These are phyloP conservation scores for Pochonia chlamydosporia DNA, from an alignment of 2,329 filamentous ascomycete genomes.

Conservation along the genomic window DNA sequence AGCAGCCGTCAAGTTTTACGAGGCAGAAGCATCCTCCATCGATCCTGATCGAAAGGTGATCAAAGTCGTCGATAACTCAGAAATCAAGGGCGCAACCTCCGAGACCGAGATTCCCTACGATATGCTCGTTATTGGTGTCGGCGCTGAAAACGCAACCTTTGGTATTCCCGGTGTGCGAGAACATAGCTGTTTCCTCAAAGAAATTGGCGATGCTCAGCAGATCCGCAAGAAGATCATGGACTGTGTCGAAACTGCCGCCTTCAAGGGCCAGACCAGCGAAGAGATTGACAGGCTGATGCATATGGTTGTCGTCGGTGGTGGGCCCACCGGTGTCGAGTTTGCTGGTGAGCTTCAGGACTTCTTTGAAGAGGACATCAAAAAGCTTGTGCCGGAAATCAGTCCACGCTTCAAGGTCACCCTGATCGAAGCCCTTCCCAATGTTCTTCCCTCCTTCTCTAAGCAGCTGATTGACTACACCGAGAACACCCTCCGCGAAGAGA, in stretches of 20 bases:
- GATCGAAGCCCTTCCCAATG: conserved; percentile 93
- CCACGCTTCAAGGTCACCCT: conserved; percentile 96
- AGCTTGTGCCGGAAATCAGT: conserved; percentile 93
- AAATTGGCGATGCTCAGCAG: conserved; percentile 90
- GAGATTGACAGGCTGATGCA: conserved; percentile 92
- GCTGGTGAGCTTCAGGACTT: conserved; percentile 98
- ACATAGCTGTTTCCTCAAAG: conserved; percentile 96
- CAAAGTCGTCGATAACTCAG: conserved; percentile 85
- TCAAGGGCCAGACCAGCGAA: conserved; percentile 87
- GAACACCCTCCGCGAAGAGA: conserved; percentile 97
- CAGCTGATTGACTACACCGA: conserved; percentile 99
- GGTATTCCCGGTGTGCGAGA: conserved; percentile 94
- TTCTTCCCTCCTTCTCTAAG: conserved; percentile 97
- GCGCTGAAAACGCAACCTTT: conserved; percentile 97
- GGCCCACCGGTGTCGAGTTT: conserved; percentile 96
- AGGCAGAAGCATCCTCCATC: conserved; percentile 93
- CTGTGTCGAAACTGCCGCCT: conserved; percentile 95
- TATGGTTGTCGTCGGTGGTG: conserved; percentile 94
- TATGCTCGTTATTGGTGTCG: conserved; percentile 95
- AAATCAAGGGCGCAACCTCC: conserved; percentile 76
- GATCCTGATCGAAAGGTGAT: conserved; percentile 87
- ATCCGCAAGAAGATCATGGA: conserved; percentile 99
- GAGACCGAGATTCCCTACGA: conserved; percentile 93
- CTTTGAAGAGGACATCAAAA: conserved; percentile 96
- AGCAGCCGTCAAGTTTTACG: conserved; percentile 90